A percentile compares a stretch with the other conserved stretches of the same genome.
phyloP scores from a whole-genome alignment of 805 yeast genomes.

The Zygotorulaspora danielsina region DNA sequence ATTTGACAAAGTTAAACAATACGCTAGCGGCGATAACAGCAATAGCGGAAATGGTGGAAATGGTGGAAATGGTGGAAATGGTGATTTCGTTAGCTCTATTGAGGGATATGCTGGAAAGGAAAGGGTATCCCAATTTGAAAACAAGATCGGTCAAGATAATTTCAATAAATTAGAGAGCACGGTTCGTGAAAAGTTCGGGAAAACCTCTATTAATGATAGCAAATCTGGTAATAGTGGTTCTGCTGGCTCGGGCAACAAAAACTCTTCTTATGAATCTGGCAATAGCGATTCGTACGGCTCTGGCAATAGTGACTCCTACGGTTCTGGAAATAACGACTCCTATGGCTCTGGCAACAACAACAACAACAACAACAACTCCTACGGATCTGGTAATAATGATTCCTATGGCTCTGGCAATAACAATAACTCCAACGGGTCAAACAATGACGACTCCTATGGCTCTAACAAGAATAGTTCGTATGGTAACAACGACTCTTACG shows the following conservation, averaged over 20 bases:
- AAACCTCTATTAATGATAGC: slow-evolving; percentile 27
- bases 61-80: slow-evolving; percentile 11
- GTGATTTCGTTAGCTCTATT: slow-evolving; percentile 29
- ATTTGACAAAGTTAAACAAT: slow-evolving; percentile 41
- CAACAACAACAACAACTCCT: slow-evolving; percentile 24
- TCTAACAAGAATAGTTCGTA: slow-evolving; percentile 15
- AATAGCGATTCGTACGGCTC: slow-evolving; percentile 15
- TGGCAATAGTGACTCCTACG: slow-evolving; percentile 12
- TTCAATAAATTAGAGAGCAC: slow-evolving; percentile 30
- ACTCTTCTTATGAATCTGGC: slow-evolving; percentile 15
- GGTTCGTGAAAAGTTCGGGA: slow-evolving; percentile 30
- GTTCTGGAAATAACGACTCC: slow-evolving; percentile 15
- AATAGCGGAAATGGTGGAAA: slow-evolving; percentile 25
- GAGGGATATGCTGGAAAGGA: slow-evolving; percentile 34
- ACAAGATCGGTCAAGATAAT: slow-evolving; percentile 33
- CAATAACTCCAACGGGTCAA: slow-evolving; percentile 16
- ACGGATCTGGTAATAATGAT: slow-evolving; percentile 22
- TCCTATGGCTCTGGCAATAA: slow-evolving; percentile 36
- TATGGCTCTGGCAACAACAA: slow-evolving; percentile 28
- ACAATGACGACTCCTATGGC: slow-evolving; percentile 26
- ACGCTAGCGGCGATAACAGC: slow-evolving; percentile 24
- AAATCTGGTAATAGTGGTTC: slow-evolving; percentile 2
- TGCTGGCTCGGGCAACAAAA: slow-evolving; percentile 18
- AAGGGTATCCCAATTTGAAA: slow-evolving; percentile 27
- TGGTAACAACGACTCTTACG: slow-evolving; percentile 17